Evolutionary conservation across 805 yeast genomes (phyloP), one percentile per base, ranked within the genome.

Genomic region (Candida dendrica): DNA sequence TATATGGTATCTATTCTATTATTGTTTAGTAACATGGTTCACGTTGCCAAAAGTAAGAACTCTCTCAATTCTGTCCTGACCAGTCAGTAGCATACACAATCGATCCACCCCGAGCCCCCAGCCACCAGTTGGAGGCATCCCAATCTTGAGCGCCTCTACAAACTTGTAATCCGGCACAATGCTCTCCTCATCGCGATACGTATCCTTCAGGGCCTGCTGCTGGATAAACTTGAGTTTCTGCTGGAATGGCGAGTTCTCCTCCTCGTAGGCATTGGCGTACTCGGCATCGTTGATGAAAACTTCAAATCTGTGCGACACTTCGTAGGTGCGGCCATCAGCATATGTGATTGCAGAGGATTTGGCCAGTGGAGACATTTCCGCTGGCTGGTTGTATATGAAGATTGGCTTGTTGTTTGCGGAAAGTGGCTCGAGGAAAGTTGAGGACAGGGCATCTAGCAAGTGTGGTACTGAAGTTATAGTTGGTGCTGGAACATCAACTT

Each of bases 41-140:
- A 88, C 53, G 38, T 75, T 75, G 0, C 95, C 96, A 61, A 88
- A 88, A 0, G 83, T 66, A 29, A 88, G 60, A 1, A 88, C 95
- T 11, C 76, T 75, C 41, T 83, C 91, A 15, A 93, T 89, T 24
- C 95, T 67, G 17, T 65, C 65, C 34, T 73, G 63, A 0, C 76
- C 81, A 4, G 84, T 72, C 27, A 91, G 64, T 16, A 87, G 60
- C 97, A 91, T 88, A 40, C 81, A 79, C 31, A 93, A 61, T 41
- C 99, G 63, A 56, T 93, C 99, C 17, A 93, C 72, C 0, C 99
- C 99, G 45, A 95, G 66, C 1, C 98, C 99, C 86, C 96, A 86
- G 0, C 99, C 99, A 2, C 95, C 98, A 3, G 97, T 91, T 1
- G 98, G 98, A 3, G 98, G 97, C 65, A 93, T 74, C 1, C 96